Percentiles rank a stretch among this genome's conserved stretches.
These are phyloP conservation scores for Hypsizygus marmoreus DNA, from an alignment of 768 basidiomycete species.

Conservation along the genomic window DNA sequence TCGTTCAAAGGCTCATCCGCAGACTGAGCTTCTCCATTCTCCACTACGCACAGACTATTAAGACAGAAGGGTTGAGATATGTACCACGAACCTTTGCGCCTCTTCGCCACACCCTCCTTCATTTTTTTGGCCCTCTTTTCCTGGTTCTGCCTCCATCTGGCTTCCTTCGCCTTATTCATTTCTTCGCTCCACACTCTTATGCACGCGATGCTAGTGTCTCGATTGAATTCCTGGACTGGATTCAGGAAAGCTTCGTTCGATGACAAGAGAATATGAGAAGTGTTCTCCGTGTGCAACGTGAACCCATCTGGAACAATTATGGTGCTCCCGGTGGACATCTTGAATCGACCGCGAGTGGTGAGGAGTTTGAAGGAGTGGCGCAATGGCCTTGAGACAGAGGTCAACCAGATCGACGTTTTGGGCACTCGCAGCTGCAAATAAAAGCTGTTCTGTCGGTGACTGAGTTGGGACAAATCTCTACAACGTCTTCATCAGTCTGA, in stretches of 20 bases:
- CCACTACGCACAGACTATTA: slow-evolving; percentile 7
- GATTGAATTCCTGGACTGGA: slow-evolving; percentile 97
- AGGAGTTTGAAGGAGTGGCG: slow-evolving; percentile 16
- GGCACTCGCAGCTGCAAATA: too few species aligned
- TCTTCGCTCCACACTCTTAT: slow-evolving; percentile 89
- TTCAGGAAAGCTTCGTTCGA: slow-evolving; percentile 91
- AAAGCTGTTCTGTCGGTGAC: too few species aligned
- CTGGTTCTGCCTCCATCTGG: slow-evolving; percentile 55
- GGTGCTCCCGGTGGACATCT: slow-evolving; percentile 26
- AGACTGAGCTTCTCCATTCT: slow-evolving; percentile 5
- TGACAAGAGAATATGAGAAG: slow-evolving; percentile 76
- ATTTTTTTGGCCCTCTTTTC: slow-evolving; percentile 49
- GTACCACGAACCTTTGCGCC: slow-evolving; percentile 44
- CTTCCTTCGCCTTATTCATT: slow-evolving; percentile 60
- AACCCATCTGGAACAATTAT: slow-evolving; percentile 68
- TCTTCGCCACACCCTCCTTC: slow-evolving; percentile 38
- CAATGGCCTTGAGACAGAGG: slow-evolving; percentile 24
- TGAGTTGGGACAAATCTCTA: too few species aligned
- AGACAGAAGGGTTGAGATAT: not conserved
- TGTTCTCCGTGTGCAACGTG: slow-evolving; percentile 80
- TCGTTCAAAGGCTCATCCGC: slow-evolving; percentile 5
- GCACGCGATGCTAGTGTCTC: slow-evolving; percentile 89
- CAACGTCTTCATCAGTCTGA: too few species aligned
- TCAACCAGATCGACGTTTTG: slow-evolving; percentile 20
- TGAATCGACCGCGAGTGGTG: slow-evolving; percentile 3